These are phyloP conservation scores for Vigna angularis DNA, from an alignment of 306 rosid genomes.

Conservation along the genomic window DNA sequence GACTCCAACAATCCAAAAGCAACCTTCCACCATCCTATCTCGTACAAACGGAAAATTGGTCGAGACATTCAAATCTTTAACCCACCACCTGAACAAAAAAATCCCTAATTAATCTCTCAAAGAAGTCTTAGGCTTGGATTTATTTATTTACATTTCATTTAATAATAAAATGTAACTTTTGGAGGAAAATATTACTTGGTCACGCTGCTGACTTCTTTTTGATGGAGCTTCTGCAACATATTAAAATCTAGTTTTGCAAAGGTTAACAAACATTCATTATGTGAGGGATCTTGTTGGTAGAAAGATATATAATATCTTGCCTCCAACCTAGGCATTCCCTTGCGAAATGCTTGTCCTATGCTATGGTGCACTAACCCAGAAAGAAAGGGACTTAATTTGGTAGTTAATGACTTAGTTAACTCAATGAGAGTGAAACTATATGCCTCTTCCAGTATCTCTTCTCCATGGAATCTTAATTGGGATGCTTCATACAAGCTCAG, in stretches of 20 bases:
- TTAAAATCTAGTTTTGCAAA: constrained; percentile 47
- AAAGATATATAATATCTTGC: constrained; percentile 30
- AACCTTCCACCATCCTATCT: constrained; percentile 53
- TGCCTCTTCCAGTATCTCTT: constrained; percentile 55
- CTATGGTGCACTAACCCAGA: constrained; percentile 41
- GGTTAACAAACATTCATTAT: background rate
- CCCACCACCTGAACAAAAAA: constrained; percentile 51
- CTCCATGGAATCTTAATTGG: constrained; percentile 48
- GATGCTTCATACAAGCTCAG: constrained; percentile 61
- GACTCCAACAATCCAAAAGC: constrained; percentile 53
- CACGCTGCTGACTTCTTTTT: background rate
- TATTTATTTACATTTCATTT: background rate
- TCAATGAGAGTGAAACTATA: background rate
- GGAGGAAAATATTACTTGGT: background rate
- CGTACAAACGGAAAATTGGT: background rate
- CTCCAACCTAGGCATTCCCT: background rate
- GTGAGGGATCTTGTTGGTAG: constrained; percentile 53
- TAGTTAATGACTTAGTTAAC: background rate
- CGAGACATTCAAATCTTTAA: background rate
- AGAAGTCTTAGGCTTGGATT: background rate
- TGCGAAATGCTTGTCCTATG: constrained; percentile 44
- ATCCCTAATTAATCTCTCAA: background rate
- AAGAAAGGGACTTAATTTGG: constrained; percentile 40
- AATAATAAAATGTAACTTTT: background rate
- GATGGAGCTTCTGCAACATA: constrained; percentile 51